Evolutionary conservation across 148 eudicot genomes (phyloP).

Genomic region (Fagopyrum esculentum): DNA sequence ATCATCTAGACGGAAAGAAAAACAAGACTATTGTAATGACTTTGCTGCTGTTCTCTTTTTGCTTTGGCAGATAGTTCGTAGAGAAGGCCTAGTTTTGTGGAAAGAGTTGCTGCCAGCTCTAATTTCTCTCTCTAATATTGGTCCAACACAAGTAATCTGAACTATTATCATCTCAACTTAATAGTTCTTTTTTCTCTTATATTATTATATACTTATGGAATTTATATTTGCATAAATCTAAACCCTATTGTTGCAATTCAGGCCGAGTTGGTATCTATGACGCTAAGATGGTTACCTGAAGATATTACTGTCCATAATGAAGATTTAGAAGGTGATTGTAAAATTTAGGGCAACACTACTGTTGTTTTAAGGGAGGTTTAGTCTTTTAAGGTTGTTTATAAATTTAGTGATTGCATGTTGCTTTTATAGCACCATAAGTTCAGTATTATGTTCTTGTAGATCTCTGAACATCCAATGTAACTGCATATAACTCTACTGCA

Average conservation of each 20-base stretch:
- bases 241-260: conserved; percentile 19
- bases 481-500: neutral
- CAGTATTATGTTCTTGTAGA: neutral
- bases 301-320: conserved; percentile 97
- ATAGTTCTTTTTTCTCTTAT: conserved; percentile 4
- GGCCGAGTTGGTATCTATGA: conserved; percentile 96
- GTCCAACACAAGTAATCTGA: conserved; percentile 72
- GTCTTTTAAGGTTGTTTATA: neutral
- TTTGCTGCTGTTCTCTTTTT: conserved; percentile 8
- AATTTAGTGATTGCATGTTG: neutral
- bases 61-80: conserved; percentile 69
- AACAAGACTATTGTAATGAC: neutral
- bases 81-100: conserved; percentile 83
- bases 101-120: conserved; percentile 78
- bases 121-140: conserved; percentile 65
- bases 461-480: neutral
- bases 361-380: neutral
- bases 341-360: conserved; percentile 5
- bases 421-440: neutral
- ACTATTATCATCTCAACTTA: conserved; percentile 7
- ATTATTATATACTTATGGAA: neutral
- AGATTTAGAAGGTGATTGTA: conserved; percentile 78
- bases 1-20: neutral
- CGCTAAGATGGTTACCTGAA: conserved; percentile 99
- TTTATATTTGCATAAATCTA: neutral